Evolutionary conservation across 1,139 yeast genomes (phyloP).

Genomic region (Saccharomyces hybrid): DNA sequence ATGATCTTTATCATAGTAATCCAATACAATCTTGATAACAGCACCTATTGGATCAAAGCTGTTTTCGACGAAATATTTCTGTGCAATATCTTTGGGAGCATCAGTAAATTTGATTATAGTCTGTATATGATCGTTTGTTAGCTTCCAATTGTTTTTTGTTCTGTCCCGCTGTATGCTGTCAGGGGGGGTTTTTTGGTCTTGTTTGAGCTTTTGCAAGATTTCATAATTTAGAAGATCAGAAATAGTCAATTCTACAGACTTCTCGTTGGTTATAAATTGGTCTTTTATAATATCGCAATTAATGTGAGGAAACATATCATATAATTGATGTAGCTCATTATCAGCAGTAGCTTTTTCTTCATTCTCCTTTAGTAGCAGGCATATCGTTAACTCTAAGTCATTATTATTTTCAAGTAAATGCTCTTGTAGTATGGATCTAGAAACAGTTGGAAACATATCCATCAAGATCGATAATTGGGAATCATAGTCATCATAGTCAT

Average conservation of each 20-base stretch:
- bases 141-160: constrained; percentile 6
- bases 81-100: constrained; percentile 15
- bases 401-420: neutral
- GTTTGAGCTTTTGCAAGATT: neutral
- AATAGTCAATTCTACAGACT: neutral
- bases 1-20: constrained; percentile 5
- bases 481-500: neutral
- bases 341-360: neutral
- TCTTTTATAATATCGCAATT: neutral
- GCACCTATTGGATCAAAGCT: constrained; percentile 14
- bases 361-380: neutral
- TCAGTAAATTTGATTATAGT: constrained; percentile 15
- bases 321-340: neutral
- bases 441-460: neutral
- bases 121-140: constrained; percentile 7
- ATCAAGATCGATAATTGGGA: neutral
- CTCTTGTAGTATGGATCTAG: neutral
- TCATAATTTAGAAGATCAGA: neutral
- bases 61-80: constrained; percentile 14
- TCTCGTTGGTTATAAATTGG: neutral
- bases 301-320: neutral
- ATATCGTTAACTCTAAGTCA: neutral
- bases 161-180: neutral
- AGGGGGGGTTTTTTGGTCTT: neutral
- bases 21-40: constrained; percentile 15